These are phyloP conservation scores for Amanita molliuscula DNA, from an alignment of 768 basidiomycete genomes.

Conservation along the genomic window DNA sequence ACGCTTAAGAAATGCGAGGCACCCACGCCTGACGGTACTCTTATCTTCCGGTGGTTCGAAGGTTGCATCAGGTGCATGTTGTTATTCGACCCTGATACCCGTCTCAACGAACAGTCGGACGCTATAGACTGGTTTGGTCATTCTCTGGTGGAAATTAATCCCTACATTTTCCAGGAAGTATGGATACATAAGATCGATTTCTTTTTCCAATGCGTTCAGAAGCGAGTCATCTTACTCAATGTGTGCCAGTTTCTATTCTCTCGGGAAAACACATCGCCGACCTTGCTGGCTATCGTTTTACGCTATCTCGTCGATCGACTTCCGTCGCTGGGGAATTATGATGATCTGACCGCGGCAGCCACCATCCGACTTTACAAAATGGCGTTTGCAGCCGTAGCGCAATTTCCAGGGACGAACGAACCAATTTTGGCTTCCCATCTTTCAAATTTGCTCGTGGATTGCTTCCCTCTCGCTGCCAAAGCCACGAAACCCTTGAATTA, in stretches of 20 bases:
- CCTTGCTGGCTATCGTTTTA: conserved; percentile 82
- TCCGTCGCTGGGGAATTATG: conserved; percentile 74
- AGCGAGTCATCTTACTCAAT: conserved; percentile 70
- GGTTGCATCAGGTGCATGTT: conserved; percentile 77
- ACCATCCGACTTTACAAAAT: conserved; percentile 92
- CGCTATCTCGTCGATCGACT: conserved; percentile 78
- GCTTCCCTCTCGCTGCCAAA: conserved; percentile 88
- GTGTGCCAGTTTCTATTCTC: conserved; percentile 78
- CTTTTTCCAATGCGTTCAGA: conserved; percentile 73
- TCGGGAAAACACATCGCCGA: conserved; percentile 67
- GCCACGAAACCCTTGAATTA: conserved; percentile 87
- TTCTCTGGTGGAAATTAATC: conserved; percentile 72
- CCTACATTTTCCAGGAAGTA: conserved; percentile 91
- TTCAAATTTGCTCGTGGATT: conserved; percentile 90
- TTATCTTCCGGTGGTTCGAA: conserved; percentile 83
- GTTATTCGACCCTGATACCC: conserved; percentile 65
- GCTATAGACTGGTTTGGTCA: conserved; percentile 78
- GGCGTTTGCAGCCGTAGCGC: conserved; percentile 80
- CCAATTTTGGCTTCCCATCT: conserved; percentile 90
- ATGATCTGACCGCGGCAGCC: conserved; percentile 71
- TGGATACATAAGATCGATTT: conserved; percentile 91
- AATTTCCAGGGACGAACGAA: conserved; percentile 71
- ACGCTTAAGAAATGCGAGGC: conserved; percentile 75
- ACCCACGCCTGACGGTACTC: conserved; percentile 71
- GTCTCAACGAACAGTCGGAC: conserved; percentile 55